Base-by-base conservation (phyloP, 1,284 basidiomycete genomes). In the Naganishia cerealis region DNA sequence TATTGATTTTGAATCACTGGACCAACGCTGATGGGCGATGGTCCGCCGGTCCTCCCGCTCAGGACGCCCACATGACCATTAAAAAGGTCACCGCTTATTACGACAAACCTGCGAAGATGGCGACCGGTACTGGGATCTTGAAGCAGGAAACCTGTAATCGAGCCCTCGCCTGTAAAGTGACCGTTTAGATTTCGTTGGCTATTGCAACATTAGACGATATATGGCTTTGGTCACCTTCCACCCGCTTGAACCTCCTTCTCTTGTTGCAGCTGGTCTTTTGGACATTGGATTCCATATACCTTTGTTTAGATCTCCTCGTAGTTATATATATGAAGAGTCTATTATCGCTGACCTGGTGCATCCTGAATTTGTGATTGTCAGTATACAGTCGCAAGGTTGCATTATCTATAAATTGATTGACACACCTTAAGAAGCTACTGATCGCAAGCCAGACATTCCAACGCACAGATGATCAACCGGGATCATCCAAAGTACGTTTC, bases 1-100 rank as follows among this genome's bases (percentile, higher is more conserved):
- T 48, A 7, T 9, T 71, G n/a, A 66, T 67, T 16, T 36, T 70
- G 15, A 71, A 71, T 53, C 66, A 70, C 46, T 71, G 71, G 71
- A 53, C 68, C 18, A 65, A 58, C 21, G 71, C 66, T 2, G 62
- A 61, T 43, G 18, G 36, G 8, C 57, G 53, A 21, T 71, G 65
- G 36, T 68, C 68, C 15, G 33, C 54, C 0, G 71, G 71, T 21
- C 71, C 71, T 18, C 71, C 71, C 10, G 15, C 21, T 0, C 18
- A 40, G 38, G 29, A 62, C 57, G 63, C 40, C 3, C 16, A 58
- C 65, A 58, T 67, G 63, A 36, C 26, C 24, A 42, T 59, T 7
- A 48, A 59, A n/a, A 48, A 36, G n/a, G 26, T 59, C 3, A 26
- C 24, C 9, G 57, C 57, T 7, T 59, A 59, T 26, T 59, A 48